Evolutionary conservation across 495 filamentous ascomycete species (phyloP), one percentile per base, ranked within the genome.

Genomic region (Endocarpon pusillum): DNA sequence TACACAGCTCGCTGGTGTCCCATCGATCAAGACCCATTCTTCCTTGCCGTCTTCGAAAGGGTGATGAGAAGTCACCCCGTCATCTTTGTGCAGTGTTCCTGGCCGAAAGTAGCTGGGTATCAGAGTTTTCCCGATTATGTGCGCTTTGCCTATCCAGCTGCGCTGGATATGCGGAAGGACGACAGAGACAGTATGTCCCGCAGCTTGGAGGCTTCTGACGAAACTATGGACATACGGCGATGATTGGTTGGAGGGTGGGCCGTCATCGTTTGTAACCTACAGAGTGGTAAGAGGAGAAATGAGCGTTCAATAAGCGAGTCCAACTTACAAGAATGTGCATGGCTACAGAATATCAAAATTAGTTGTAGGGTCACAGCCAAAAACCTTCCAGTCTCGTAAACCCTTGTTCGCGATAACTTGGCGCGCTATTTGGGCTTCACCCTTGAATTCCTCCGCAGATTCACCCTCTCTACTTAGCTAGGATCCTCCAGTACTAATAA

Each of bases 71-170:
- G 62, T 73, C 11, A 71, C 77, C 21, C 81, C 81, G 42, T 79
- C 66, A 46, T 78, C 74, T 37, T 65, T 48, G 44, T 71, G 67
- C 3, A 77, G 52, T 0, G 73, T 64, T 34, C 67, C 61, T 7
- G 71, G 64, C 5, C 81, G 79, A 63, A 86, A 97, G 57, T 93
- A 92, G n/a, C 73, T 74, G 3, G 86, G 83, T 38, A 77, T 81
- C 25, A 92, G 70, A 14, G 78, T 75, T 44, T 81, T 73, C 35
- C 83, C 83, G 40, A 93, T 76, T 27, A 94, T 73, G 50, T 96
- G 87, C 15, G 89, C 89, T 61, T 97, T 97, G 36, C 85, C 84
- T 44, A 97, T 94, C 89, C 89, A 97, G 34, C 82, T 91, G 31
- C 86, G 77, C 55, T 97, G 89, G 7, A 73, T 74, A 54, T 94